A percentile compares a stretch with the other conserved stretches of the same genome.
phyloP scores from a whole-genome alignment of 2,329 filamentous ascomycete genomes.

The Colletotrichum aenigma region DNA sequence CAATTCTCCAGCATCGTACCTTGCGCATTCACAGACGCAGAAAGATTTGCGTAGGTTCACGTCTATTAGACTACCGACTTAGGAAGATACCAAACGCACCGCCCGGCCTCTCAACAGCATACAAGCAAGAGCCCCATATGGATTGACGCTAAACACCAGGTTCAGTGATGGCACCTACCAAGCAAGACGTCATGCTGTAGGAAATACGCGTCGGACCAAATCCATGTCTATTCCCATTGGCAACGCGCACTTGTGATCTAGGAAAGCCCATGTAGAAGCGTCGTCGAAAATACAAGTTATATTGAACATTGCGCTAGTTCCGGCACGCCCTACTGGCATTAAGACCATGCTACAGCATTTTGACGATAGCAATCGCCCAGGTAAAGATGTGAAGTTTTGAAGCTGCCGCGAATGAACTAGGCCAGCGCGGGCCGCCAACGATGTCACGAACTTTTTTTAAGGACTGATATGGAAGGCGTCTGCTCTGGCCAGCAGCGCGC shows the following conservation, averaged over 20 bases:
- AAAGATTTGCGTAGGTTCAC: neutral
- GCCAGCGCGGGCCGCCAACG: neutral
- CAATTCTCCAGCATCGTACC: neutral
- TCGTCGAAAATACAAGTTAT: neutral
- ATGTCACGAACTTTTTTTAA: neutral
- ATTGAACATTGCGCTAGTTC: neutral
- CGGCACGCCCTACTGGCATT: neutral
- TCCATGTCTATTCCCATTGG: neutral
- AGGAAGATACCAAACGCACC: neutral
- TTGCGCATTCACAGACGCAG: neutral
- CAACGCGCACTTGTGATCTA: neutral
- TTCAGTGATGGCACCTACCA: neutral
- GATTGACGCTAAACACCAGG: neutral
- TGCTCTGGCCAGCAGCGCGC: neutral
- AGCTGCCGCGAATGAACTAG: neutral
- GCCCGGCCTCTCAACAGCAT: neutral
- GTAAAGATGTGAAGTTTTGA: neutral
- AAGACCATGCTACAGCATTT: neutral
- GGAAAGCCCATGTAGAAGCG: neutral
- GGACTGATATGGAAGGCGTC: neutral
- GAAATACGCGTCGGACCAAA: neutral
- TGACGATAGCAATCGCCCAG: neutral
- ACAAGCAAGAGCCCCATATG: neutral
- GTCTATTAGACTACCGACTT: neutral
- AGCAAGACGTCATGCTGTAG: neutral